Conservation (phyloP, 805 yeast species). For the Wickerhamiella occidentalis region DNA sequence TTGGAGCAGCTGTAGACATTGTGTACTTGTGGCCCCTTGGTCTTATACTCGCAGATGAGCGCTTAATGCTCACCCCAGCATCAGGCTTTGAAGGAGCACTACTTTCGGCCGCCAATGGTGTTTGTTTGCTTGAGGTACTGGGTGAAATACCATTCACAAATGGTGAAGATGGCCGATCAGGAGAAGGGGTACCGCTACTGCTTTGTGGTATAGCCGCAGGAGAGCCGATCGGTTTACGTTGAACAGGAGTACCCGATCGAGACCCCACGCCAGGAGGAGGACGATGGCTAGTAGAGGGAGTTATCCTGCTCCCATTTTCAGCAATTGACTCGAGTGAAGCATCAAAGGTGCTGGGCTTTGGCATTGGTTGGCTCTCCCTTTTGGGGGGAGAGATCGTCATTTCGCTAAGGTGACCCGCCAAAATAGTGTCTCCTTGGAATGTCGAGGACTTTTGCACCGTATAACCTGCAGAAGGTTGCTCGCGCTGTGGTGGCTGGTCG, state of each 20-base stretch:
- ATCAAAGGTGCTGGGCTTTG: not conserved
- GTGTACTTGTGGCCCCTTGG: not conserved
- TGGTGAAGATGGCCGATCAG: not conserved
- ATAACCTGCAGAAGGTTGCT: not conserved
- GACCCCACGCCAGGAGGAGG: conserved; percentile 1
- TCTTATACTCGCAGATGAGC: not conserved
- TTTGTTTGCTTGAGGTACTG: not conserved
- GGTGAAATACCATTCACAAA: not conserved
- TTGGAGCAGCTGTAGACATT: not conserved
- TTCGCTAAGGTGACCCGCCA: not conserved
- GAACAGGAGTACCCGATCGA: not conserved
- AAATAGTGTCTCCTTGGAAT: not conserved
- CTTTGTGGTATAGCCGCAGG: not conserved
- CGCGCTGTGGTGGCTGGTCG: not conserved
- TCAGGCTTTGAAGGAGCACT: not conserved
- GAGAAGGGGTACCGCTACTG: not conserved
- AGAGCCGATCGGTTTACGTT: not conserved
- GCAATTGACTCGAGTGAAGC: not conserved
- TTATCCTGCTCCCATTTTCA: not conserved
- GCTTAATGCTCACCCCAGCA: not conserved
- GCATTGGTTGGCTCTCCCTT: not conserved
- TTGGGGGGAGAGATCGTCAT: not conserved
- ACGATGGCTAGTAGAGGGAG: not conserved
- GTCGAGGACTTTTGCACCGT: not conserved
- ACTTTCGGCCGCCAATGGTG: not conserved